Base-by-base conservation (phyloP, 1,139 yeast species). In the Pichia cactophila region DNA sequence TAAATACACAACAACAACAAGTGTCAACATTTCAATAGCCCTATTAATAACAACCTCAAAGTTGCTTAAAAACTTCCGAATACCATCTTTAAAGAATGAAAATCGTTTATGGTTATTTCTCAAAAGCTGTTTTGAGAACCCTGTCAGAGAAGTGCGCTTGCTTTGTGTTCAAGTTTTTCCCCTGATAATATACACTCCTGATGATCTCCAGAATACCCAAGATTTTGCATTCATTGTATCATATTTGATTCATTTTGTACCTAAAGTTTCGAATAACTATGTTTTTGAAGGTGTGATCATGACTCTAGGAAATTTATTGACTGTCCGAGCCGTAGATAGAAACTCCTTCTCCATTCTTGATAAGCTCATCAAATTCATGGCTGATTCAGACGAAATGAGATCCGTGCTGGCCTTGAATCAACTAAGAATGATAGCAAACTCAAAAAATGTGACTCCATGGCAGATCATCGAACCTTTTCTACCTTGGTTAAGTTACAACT, bases 381-480 rank as follows among this genome's bases (percentile, higher is more conserved):
- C 84, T 2, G 82, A 81, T 28, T 59, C 69, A 1, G 81, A 80
- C 57, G 78, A 80, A 40, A 83, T 83, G 54, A 78, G 79, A 54
- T 77, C 81, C 1, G 78, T 86, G 45, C 68, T 83, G 47, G 87
- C 86, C 0, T 78, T 80, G 55, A 78, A 77, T 58, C 79, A 80
- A 47, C 64, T 86, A 23, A 64, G 75, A 23, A 65, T 71, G 26
- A 72, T 82, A 12, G 74, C 82, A 1, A 42, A 59, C 10, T 60
- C 69, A 5, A 69, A 68, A 53, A 57, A 61, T 4, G 62, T 78
- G 33, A 75, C 86, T 1, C 82, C 88, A 0, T 81, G 83, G 69
- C 86, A 85, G 60, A 65, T 92, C 17, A 68, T 89, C 36, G 78
- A 88, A 4, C 96, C 96, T 0, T 86, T 80, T 56, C 74, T 92